Percentiles rank a stretch among this genome's conserved stretches.
phyloP scores from a whole-genome alignment of 164 flowering plant species.

The Piper longum region DNA sequence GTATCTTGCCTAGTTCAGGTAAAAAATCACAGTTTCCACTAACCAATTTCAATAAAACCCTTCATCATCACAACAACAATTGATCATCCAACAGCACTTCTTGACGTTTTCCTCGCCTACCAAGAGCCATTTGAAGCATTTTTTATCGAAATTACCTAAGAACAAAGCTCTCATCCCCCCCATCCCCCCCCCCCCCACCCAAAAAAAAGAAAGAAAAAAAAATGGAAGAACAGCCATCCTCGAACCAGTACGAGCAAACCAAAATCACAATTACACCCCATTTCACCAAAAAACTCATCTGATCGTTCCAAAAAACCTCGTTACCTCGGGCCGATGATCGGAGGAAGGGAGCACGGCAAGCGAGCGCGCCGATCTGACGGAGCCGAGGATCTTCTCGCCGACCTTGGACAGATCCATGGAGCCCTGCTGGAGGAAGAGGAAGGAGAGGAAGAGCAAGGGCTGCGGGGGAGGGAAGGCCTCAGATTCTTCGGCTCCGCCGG shows the following conservation, averaged over 20 bases:
- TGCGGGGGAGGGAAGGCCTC: background rate
- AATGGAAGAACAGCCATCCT: background rate
- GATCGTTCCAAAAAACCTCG: background rate
- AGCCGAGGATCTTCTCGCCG: slow-evolving; percentile 87
- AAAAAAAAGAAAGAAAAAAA: too few relatives aligned
- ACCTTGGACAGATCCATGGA: slow-evolving; percentile 92
- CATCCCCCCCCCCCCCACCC: too few relatives aligned
- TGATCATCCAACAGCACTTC: too few relatives aligned
- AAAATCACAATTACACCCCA: background rate
- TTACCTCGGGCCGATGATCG: slow-evolving; percentile 90
- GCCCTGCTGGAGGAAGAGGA: slow-evolving; percentile 44
- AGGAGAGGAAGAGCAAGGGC: slow-evolving; percentile 31
- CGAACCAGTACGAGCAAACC: background rate
- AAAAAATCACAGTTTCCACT: too few relatives aligned
- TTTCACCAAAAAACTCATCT: background rate
- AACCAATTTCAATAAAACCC: too few relatives aligned
- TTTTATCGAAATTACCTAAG: too few relatives aligned
- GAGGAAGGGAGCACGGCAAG: slow-evolving; percentile 66
- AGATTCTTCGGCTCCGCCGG: background rate
- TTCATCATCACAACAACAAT: too few relatives aligned
- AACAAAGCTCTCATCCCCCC: too few relatives aligned
- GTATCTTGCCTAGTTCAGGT: too few relatives aligned
- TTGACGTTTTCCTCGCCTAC: too few relatives aligned
- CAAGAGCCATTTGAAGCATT: too few relatives aligned
- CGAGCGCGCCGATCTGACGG: slow-evolving; percentile 86